These are phyloP conservation scores for Alternaria sp. DNA, from an alignment of 2,329 filamentous ascomycete species.

Conservation along the genomic window DNA sequence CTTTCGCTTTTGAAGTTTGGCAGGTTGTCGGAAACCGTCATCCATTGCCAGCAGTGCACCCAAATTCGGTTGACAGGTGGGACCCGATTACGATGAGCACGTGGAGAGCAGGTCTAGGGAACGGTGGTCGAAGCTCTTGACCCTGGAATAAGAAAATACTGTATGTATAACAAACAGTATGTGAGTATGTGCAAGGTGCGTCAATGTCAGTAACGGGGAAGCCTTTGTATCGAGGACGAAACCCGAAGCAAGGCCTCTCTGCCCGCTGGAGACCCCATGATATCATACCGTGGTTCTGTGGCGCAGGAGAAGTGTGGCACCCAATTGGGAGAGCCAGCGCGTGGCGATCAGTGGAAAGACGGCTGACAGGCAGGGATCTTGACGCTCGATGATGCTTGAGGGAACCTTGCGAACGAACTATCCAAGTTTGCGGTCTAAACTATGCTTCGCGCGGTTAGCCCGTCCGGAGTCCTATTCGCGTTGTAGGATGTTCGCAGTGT, in stretches of 20 bases:
- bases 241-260: constrained; percentile 15
- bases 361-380: constrained; percentile 27
- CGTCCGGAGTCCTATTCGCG: not conserved
- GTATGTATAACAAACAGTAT: not conserved
- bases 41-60: constrained; percentile 20
- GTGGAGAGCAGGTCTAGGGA: not conserved
- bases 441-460: not conserved
- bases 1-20: constrained; percentile 43
- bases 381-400: constrained; percentile 30
- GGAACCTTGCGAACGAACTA: constrained; percentile 5
- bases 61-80: not conserved
- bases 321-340: constrained; percentile 19
- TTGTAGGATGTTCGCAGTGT: not conserved
- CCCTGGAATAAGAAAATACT: not conserved
- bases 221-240: constrained; percentile 9
- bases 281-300: constrained; percentile 33
- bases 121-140: not conserved
- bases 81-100: not conserved
- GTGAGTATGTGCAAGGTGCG: constrained; percentile 2
- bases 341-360: constrained; percentile 20
- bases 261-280: constrained; percentile 24
- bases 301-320: constrained; percentile 29
- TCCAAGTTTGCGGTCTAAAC: constrained; percentile 12
- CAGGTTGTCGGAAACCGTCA: constrained; percentile 28
- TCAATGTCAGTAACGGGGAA: constrained; percentile 2